Evolutionary conservation across 345 rosid species (phyloP), one percentile per base, ranked within the genome.

Genomic region (Acer negundo): DNA sequence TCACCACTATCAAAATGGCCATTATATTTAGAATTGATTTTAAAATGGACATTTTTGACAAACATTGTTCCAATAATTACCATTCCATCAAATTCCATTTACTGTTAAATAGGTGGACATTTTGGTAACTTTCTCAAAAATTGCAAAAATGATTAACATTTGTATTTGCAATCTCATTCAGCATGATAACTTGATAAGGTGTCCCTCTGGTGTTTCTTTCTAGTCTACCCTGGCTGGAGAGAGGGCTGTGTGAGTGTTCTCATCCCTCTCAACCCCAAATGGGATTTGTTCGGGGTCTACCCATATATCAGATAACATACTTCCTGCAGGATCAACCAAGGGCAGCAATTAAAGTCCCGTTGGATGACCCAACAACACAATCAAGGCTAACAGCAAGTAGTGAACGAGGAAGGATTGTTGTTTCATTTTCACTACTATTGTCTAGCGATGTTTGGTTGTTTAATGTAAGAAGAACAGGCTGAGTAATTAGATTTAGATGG

Each of bases 161-260:
- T 26, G 28, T 2, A 26, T 26, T 26, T 26, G 28, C 28, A 26
- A 26, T 26, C 28, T 26, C 2, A 26, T 26, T 26, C 10, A 94
- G 77, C 86, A 61, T 83, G 13, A 94, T 89, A 31, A 83, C 75
- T 26, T 26, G 28, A 26, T 26, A 26, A 26, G 28, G 47, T 94
- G 97, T 23, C 89, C 84, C n/a, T 88, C 89, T 1, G 87, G 85
- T 1, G 96, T 94, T 78, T 94, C 98, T 71, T 92, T 92, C 98
- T 97, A 91, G 87, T 94, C 97, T 7, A 90, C 97, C 73, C 89
- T 86, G 0, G 92, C 88, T 0, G 88, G 91, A 1, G 89, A 81
- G 4, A 82, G 79, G 13, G 84, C 83, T 82, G 80, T 1, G 28
- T 26, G 28, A 26, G 28, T n/a, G n/a, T 67, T 78, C 23, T 85